Evolutionary conservation across 1,284 basidiomycete species (phyloP).

Genomic region (Fomitopsis betulina): DNA sequence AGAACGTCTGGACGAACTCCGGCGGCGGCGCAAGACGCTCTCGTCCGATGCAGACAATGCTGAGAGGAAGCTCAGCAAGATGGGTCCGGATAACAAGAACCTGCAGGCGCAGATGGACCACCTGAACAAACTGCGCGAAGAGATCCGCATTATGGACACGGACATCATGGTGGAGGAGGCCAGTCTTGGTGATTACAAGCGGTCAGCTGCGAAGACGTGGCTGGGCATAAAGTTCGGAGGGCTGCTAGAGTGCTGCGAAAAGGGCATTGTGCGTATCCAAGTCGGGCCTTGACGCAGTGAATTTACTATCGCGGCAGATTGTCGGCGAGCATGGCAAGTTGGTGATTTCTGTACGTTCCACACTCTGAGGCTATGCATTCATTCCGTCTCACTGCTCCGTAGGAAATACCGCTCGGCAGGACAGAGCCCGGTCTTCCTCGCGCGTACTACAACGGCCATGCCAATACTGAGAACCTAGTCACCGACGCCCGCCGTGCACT

Average conservation of each 20-base stretch:
- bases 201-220: constrained; percentile 63
- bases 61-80: constrained; percentile 87
- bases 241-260: constrained; percentile 82
- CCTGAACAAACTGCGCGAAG: constrained; percentile 70
- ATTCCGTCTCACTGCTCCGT: neutral
- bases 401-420: constrained; percentile 79
- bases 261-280: constrained; percentile 53
- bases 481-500: constrained; percentile 61
- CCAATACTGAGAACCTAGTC: constrained; percentile 57
- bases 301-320: constrained; percentile 44
- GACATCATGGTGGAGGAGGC: constrained; percentile 87
- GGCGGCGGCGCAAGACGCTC: constrained; percentile 64
- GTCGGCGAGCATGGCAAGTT: constrained; percentile 80
- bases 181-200: constrained; percentile 82
- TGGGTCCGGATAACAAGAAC: constrained; percentile 90
- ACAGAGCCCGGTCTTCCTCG: constrained; percentile 82
- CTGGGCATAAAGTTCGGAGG: constrained; percentile 89
- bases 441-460: constrained; percentile 64
- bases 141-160: constrained; percentile 77
- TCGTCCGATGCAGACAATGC: constrained; percentile 79
- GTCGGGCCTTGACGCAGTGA: constrained; percentile 7
- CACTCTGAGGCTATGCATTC: neutral
- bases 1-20: constrained; percentile 78
- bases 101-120: constrained; percentile 71
- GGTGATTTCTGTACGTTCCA: constrained; percentile 55